Base-by-base conservation (phyloP, 495 filamentous ascomycete genomes). In the Lichina pygmaea region DNA sequence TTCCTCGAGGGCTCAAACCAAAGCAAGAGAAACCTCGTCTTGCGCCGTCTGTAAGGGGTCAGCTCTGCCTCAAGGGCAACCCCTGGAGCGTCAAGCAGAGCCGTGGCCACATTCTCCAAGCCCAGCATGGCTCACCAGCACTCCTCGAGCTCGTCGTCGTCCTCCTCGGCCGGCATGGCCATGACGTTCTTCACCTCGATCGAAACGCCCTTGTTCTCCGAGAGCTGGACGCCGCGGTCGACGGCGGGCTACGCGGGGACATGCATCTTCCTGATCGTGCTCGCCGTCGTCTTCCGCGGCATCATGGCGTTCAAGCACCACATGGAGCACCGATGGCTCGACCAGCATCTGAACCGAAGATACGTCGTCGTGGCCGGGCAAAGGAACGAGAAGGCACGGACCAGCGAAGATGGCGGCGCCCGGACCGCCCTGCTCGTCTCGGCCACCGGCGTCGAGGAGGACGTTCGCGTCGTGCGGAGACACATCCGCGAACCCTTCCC, bases 221-320 rank as follows among this genome's bases (percentile, higher is more conserved):
- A 60, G 0, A 49, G 59, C 33, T 94, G 85, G 84, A 75, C 73
- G 6, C 86, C 86, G 8, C 37, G 12, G 36, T 62, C 53, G 7
- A 70, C 59, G 13, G 64, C 66, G 0, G 78, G 77, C 45, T 94
- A 93, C 56, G 83, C 78, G 6, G 83, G 68, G 37, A 86, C 81
- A 34, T 91, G 85, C 59, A 77, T 93, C 57, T 91, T 92, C 58
- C 66, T 92, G 41, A 74, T 89, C 58, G 47, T 76, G 12, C 71
- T 93, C 24, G 71, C 75, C 12, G 62, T 75, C 48, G 51, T 78
- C 45, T 74, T 73, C 55, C 77, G 84, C 36, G 62, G 62, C 13
- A 60, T 86, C 9, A 60, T 81, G 40, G 86, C 82, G 5, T 62
- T 71, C 50, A 80, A 78, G 55, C 57, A 60, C 13, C 47, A 61